A percentile compares a stretch with the other conserved stretches of the same genome.
Conservation (phyloP, 176 grass and related monocot genomes). For the Zea mays region Zm-B73-REFERENCE-NAM-5.0 NC_050099.1:47286501-47287000, state of each 20-base stretch:
- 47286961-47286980: constrained; percentile 81
- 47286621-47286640: constrained; percentile 36
- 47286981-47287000: constrained; percentile 57
- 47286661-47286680: constrained; percentile 60
- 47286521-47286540: constrained; percentile 58
- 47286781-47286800: constrained; percentile 68
- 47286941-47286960: constrained; percentile 64
- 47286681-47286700: not conserved
- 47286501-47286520: constrained; percentile 63
- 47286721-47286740: constrained; percentile 29
- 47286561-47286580: constrained; percentile 60
- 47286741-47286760: constrained; percentile 48
- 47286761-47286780: constrained; percentile 53
- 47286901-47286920: constrained; percentile 50
- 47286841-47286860: constrained; percentile 49
- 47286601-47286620: constrained; percentile 43
- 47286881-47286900: constrained; percentile 41
- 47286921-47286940: constrained; percentile 46
- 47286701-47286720: constrained; percentile 34
- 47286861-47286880: constrained; percentile 32
- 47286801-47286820: constrained; percentile 55
- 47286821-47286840: constrained; percentile 55
- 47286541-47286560: constrained; percentile 57
- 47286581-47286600: constrained; percentile 31
- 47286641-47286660: constrained; percentile 11